phyloP scores from a whole-genome alignment of 2,329 filamentous ascomycete genomes.

The Diplodia scrobiculata region DNA sequence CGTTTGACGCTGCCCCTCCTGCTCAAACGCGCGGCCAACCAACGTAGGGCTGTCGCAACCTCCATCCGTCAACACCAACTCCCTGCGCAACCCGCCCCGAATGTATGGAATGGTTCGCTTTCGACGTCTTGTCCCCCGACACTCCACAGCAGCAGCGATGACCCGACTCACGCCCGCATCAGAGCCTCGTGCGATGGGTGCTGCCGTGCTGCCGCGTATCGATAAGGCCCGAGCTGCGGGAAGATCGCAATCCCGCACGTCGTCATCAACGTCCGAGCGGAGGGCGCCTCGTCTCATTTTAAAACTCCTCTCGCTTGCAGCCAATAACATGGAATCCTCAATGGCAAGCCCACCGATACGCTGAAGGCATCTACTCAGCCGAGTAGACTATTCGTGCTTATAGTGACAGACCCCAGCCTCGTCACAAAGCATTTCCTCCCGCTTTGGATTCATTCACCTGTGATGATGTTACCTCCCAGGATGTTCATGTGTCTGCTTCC shows the following conservation, averaged over 20 bases:
- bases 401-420: constrained; percentile 4
- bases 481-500: too few species aligned
- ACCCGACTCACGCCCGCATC: background rate
- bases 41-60: too few species aligned
- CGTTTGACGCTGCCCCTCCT: constrained; percentile 26
- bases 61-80: too few species aligned
- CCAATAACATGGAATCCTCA: background rate
- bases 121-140: background rate
- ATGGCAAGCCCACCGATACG: too few species aligned
- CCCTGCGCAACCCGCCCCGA: background rate
- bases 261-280: constrained; percentile 15
- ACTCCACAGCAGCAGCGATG: background rate
- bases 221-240: constrained; percentile 21
- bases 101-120: too few species aligned
- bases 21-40: constrained; percentile 27
- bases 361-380: too few species aligned
- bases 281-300: constrained; percentile 21
- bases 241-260: constrained; percentile 20
- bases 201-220: background rate
- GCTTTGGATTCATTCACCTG: too few species aligned
- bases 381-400: too few species aligned
- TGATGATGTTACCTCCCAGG: too few species aligned
- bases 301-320: background rate
- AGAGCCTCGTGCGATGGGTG: background rate
- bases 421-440: too few species aligned